Evolutionary conservation across 2,329 filamentous ascomycete species (phyloP), one percentile per base, ranked within the genome.

Genomic region (Orbilia oligospora): DNA sequence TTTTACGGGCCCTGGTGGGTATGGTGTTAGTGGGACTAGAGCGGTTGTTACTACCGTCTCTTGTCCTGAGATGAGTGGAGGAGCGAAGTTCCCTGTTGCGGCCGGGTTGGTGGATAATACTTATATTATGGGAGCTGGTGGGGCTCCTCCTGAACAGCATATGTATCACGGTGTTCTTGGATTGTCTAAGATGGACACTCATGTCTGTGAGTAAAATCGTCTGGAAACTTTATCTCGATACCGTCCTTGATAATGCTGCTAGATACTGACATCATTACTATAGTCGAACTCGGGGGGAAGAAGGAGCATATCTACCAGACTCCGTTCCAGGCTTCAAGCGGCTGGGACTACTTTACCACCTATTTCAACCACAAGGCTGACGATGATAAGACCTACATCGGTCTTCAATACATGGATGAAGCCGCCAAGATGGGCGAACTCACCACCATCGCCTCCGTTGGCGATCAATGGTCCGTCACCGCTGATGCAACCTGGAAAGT

Each of bases 331-430:
- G 30, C 44, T 14, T 20, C 27, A 2, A 78, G 53, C 27, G 36
- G 24, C 2, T 71, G 63, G 61, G 66, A 51, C 14, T 78, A 72
- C 33, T 78, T 72, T 14, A 78, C 75, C 1, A 72, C 75, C 10
- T 71, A 78, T 22, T 71, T 78, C 48, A 78, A 68, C 36, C n/a
- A 24, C 18, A 53, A 44, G 51, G 49, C 38, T 16, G 53, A 33
- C n/a, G n/a, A 55, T 2, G 68, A 64, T 5, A 63, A 71, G 41
- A 64, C 55, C 18, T 72, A 71, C 16, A 36, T 78, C 10, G 75
- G 75, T 4, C 46, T 78, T 20, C 41, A 68, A n/a, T 72, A 65
- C 38, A 49, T 27, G 8, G 63, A 78, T 58, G n/a, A 18, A 4
- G 36, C 38, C 2, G 44, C 22, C 3, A 65, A 64, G 22, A 36